Base-by-base conservation (phyloP, 148 eudicot species). In the Rhododendron griersonianum region DNA sequence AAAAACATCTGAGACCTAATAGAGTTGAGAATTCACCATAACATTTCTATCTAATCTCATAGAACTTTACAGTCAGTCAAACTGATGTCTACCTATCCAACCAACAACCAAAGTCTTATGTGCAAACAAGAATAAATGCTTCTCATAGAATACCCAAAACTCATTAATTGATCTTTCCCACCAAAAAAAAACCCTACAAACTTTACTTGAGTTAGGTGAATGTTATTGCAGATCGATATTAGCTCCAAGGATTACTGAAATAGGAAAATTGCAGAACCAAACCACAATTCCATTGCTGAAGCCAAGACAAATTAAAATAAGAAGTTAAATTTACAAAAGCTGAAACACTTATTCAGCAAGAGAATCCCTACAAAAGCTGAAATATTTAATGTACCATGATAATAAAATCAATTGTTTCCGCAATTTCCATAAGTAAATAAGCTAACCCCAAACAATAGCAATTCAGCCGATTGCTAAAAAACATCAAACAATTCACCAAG, bases 341-440 rank as follows among this genome's bases (percentile, higher is more conserved):
- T 30, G 59, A 55, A 14, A 55, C 19, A 55, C 37, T 19, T 13
- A 23, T n/a, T 9, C 81, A 45, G 23, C 2, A 45, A 21, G 81
- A 44, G n/a, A 44, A 45, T 45, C 11, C 45, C 45, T 1, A 10
- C 35, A 16, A 57, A 37, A 37, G 28, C 33, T 35, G 45, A 59
- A 59, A 59, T 37, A 59, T 5, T 39, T 35, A 61, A 81, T 35
- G 28, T 59, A 35, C 9, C 69, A 2, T 1, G 33, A 59, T 19
- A 37, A 37, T 59, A 59, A 28, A 21, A 25, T 47, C 45, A 83
- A 23, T 83, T 13, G 28, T 69, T 69, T 83, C 78, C 28, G 37
- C 8, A 28, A 67, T 15, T 69, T 44, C 9, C 11, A 1, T 78
- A 47, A 23, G 84, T 87, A 80, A 81, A 87, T 89, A 85, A 69